Conservation (phyloP, 805 yeast genomes). For the Cyberlindnera galapagoensis region DNA sequence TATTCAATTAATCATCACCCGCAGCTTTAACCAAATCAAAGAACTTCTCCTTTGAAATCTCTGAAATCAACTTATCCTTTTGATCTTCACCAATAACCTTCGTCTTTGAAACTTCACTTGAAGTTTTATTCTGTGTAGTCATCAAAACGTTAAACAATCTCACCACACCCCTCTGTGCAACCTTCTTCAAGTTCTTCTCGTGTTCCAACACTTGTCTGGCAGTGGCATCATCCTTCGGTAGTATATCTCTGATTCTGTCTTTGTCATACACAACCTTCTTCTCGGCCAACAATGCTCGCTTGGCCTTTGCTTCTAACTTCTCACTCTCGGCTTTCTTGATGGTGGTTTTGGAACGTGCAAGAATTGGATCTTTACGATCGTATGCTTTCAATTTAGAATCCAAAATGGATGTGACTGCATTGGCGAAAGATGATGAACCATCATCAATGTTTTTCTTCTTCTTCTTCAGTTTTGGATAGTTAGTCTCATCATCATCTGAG, state of each 20-base stretch:
- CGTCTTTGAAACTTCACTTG: slow-evolving; percentile 41
- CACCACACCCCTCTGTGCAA: slow-evolving; percentile 86
- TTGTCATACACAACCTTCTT: slow-evolving; percentile 61
- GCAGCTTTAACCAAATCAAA: slow-evolving; percentile 82
- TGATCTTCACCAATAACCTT: slow-evolving; percentile 35
- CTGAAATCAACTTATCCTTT: slow-evolving; percentile 59
- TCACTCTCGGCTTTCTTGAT: slow-evolving; percentile 71
- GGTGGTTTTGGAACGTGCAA: slow-evolving; percentile 73
- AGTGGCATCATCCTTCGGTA: slow-evolving; percentile 56
- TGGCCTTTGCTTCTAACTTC: slow-evolving; percentile 80
- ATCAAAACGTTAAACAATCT: slow-evolving; percentile 77
- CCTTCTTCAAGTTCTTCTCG: slow-evolving; percentile 65
- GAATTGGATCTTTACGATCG: slow-evolving; percentile 82
- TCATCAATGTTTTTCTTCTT: slow-evolving; percentile 56
- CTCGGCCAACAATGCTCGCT: slow-evolving; percentile 60
- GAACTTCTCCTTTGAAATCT: slow-evolving; percentile 83
- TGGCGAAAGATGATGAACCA: slow-evolving; percentile 73
- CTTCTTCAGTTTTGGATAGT: slow-evolving; percentile 41
- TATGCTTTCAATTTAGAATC: slow-evolving; percentile 85
- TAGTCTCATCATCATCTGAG: slow-evolving; percentile 27
- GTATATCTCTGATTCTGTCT: slow-evolving; percentile 58
- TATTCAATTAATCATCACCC: slow-evolving; percentile 33
- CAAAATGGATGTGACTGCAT: slow-evolving; percentile 77
- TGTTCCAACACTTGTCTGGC: slow-evolving; percentile 55
- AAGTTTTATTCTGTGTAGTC: slow-evolving; percentile 64